Percentiles rank a stretch among this genome's conserved stretches.
phyloP scores from a whole-genome alignment of 441 rosid genomes.

The Dalechampia spathulata region DNA sequence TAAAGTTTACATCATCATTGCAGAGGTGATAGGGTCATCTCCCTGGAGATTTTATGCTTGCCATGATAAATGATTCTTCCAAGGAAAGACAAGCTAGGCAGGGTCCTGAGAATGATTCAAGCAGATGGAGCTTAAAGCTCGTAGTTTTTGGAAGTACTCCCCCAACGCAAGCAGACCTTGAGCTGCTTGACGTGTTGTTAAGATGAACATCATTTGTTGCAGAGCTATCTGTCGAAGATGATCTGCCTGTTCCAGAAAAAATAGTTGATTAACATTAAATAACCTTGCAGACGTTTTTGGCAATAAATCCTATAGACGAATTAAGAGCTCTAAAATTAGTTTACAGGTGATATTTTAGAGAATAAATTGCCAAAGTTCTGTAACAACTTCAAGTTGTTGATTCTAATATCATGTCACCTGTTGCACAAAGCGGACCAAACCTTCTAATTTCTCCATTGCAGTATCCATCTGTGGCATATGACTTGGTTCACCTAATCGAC shows the following conservation, averaged over 20 bases:
- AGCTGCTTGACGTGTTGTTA: slow-evolving; percentile 80
- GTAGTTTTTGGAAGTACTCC: slow-evolving; percentile 79
- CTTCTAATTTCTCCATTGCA: slow-evolving; percentile 73
- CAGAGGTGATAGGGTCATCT: slow-evolving; percentile 8
- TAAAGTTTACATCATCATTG: slow-evolving; percentile 16
- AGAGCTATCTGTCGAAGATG: slow-evolving; percentile 80
- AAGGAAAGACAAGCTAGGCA: slow-evolving; percentile 29
- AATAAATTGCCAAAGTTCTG: too few species aligned
- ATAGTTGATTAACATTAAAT: neutral
- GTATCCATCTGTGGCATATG: slow-evolving; percentile 44
- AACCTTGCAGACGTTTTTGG: neutral
- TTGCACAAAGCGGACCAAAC: slow-evolving; percentile 60
- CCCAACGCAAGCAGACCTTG: slow-evolving; percentile 80
- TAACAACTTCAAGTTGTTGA: too few species aligned
- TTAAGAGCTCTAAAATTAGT: too few species aligned
- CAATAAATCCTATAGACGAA: too few species aligned
- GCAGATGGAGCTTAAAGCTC: slow-evolving; percentile 74
- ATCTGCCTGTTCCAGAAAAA: slow-evolving; percentile 65
- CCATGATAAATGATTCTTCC: neutral
- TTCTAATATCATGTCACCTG: slow-evolving; percentile 52
- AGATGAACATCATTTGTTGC: slow-evolving; percentile 67
- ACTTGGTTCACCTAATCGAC: slow-evolving; percentile 53
- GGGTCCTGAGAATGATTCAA: slow-evolving; percentile 58
- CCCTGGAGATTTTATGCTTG: neutral
- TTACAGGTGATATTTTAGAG: too few species aligned